A percentile compares a stretch with the other conserved stretches of the same genome.
Evolutionary conservation across 306 rosid species (phyloP).

Genomic region (Myrica gale): DNA sequence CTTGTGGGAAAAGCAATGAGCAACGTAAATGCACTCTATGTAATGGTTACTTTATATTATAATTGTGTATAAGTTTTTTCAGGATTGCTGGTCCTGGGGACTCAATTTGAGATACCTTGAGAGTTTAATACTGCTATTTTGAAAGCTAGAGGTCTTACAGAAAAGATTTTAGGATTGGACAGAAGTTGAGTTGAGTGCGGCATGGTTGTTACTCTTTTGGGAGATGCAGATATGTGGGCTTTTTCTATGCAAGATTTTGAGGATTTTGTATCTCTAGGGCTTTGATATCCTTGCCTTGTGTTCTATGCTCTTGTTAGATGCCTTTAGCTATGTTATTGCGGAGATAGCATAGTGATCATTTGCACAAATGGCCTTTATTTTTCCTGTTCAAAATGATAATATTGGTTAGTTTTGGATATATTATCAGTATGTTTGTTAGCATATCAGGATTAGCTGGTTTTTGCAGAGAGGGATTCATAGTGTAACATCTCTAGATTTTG

Average conservation of each 20-base stretch:
- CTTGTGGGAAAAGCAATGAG: not conserved
- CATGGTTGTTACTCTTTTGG: not conserved
- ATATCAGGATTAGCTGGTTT: no score
- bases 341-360: not conserved
- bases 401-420: not conserved
- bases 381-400: not conserved
- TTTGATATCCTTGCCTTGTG: not conserved
- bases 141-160: not conserved
- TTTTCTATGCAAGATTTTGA: not conserved
- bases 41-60: no score
- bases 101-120: not conserved
- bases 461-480: no score
- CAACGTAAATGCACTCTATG: not conserved
- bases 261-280: not conserved
- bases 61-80: not conserved
- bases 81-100: not conserved
- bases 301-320: not conserved
- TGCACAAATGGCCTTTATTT: not conserved
- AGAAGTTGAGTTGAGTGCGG: not conserved
- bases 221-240: not conserved
- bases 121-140: not conserved
- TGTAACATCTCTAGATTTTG: not conserved
- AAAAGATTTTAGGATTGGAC: not conserved
- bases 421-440: not conserved
- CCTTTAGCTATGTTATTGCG: not conserved